phyloP scores from a whole-genome alignment of 2,329 filamentous ascomycete species.

The Stemphylium vesicarium region DNA sequence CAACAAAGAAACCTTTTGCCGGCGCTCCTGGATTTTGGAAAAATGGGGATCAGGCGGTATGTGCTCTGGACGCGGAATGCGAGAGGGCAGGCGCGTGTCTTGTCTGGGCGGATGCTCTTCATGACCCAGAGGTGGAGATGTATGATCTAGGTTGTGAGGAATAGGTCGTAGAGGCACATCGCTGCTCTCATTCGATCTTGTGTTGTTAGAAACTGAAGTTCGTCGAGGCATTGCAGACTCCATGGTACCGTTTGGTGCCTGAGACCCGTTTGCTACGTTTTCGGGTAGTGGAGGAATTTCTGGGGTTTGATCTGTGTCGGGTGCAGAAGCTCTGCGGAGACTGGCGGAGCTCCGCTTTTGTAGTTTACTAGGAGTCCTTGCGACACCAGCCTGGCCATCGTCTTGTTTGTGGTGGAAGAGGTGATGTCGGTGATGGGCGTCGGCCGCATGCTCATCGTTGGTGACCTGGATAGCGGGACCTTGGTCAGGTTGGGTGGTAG shows the following conservation, averaged over 20 bases:
- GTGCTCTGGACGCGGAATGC: conserved; percentile 42
- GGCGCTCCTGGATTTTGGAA: conserved; percentile 58
- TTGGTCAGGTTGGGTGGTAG: conserved; percentile 36
- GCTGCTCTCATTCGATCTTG: conserved; percentile 37
- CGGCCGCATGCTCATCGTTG: conserved; percentile 60
- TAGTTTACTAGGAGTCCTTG: conserved; percentile 48
- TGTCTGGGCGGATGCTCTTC: conserved; percentile 51
- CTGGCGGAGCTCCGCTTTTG: conserved; percentile 50
- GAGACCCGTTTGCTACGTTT: conserved; percentile 23
- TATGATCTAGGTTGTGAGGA: conserved; percentile 49
- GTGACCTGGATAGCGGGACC: conserved; percentile 80
- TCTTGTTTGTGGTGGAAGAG: conserved; percentile 43
- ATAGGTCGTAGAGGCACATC: conserved; percentile 49
- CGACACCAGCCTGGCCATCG: conserved; percentile 44
- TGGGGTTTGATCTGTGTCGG: conserved; percentile 25
- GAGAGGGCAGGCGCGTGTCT: conserved; percentile 53
- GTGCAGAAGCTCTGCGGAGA: conserved; percentile 34
- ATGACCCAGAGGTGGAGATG: conserved; percentile 49
- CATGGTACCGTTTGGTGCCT: conserved; percentile 16
- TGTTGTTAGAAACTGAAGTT: conserved; percentile 28
- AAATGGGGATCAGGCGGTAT: conserved; percentile 56
- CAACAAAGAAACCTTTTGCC: conserved; percentile 65
- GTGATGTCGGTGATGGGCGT: conserved; percentile 45
- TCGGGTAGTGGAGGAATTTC: conserved; percentile 37
- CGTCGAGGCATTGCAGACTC: conserved; percentile 26